A percentile compares a stretch with the other conserved stretches of the same genome.
phyloP scores from a whole-genome alignment of 352 stramenopile genomes.

The Pythium brassicae region DNA sequence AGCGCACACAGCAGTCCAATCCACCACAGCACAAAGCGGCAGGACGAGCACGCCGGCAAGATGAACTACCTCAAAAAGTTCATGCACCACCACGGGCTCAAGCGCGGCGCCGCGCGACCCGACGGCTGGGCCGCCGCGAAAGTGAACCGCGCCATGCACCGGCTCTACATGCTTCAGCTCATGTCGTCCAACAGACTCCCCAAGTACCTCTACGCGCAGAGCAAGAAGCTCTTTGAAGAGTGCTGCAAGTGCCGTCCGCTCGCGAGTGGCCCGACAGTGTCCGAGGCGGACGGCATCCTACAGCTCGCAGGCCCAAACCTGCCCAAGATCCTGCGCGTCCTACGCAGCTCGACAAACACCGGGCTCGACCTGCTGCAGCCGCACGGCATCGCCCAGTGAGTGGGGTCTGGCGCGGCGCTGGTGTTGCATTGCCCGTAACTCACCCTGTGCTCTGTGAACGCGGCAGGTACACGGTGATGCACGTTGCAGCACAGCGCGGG shows the following conservation, averaged over 20 bases:
- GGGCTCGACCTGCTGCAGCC: constrained; percentile 60
- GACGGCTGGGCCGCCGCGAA: constrained; percentile 54
- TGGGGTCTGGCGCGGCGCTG: neutral
- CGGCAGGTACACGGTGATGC: constrained; percentile 42
- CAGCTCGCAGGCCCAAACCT: constrained; percentile 65
- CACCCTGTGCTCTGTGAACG: neutral
- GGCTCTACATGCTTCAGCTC: constrained; percentile 47
- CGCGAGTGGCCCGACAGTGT: constrained; percentile 41
- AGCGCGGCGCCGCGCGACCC: constrained; percentile 24
- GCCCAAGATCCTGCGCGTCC: constrained; percentile 51
- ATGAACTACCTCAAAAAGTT: constrained; percentile 36
- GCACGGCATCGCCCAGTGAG: constrained; percentile 58
- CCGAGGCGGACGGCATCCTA: constrained; percentile 44
- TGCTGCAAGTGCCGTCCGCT: constrained; percentile 66
- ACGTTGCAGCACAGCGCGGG: constrained; percentile 64
- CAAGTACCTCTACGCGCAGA: constrained; percentile 48
- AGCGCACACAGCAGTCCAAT: constrained; percentile 7
- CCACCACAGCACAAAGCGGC: neutral
- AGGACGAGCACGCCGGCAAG: constrained; percentile 6
- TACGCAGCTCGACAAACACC: constrained; percentile 49
- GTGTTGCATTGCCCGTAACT: too few relatives aligned
- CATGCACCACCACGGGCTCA: constrained; percentile 23
- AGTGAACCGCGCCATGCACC: constrained; percentile 53
- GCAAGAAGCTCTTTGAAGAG: constrained; percentile 72
- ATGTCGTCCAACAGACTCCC: constrained; percentile 33